Base-by-base conservation (phyloP, 176 grass and related monocot genomes). In the Saccharum officinarum region DNA sequence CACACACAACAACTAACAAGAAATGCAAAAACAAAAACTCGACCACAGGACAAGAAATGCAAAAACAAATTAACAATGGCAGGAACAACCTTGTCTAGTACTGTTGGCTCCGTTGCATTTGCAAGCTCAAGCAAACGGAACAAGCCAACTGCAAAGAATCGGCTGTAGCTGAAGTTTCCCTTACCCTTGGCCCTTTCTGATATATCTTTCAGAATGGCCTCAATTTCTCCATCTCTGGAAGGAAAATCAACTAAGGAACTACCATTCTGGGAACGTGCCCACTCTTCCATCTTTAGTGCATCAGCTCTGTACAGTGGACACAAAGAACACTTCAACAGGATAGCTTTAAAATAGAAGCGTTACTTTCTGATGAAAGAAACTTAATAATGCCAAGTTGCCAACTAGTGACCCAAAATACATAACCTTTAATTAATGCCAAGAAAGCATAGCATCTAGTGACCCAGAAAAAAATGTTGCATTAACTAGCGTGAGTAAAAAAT, bases 91-190 rank as follows among this genome's bases (percentile, higher is more conserved):
- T 94, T 99, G 59, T 99, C 94, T 63, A 99, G 80, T 73, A 99
- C 63, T 72, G 90, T 90, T 77, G 97, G 97, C 69, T 99, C 97
- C 4, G 90, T 95, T 86, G 97, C 93, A 91, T 96, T 99, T 84
- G 94, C 73, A 31, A 96, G 86, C 86, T 99, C 92, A 89, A 99
- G 97, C 63, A 99, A 87, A 70, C 97, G 93, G 88, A 99, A 99
- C 67, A 99, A 88, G 55, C 97, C 97, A 85, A 99, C 84, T 2
- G 97, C 97, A 85, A 96, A 94, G 89, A 99, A 99, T 37, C 94
- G 90, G 30, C 97, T 97, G 84, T 99, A 99, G 88, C 84, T 94
- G 87, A 99, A 99, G 79, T 94, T 92, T 92, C 88, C 92, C 36
- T 92, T 91, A 80, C 92, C 88, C 82, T 94, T 83, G 22, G 93